Base-by-base conservation (phyloP, 1,284 basidiomycete genomes). In the Ustilago xerochloae region DNA sequence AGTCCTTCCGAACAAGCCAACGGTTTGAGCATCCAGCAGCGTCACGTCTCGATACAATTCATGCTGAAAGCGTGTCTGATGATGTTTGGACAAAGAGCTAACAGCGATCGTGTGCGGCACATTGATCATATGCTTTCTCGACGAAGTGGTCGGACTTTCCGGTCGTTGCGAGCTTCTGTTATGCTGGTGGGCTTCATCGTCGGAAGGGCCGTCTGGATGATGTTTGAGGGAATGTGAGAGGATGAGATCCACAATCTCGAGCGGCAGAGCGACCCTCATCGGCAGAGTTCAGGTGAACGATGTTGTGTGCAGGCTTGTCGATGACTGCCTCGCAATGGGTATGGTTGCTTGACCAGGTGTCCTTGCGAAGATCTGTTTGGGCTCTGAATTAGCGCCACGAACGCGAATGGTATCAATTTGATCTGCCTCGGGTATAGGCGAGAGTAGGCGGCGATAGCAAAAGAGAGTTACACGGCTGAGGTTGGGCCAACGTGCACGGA, bases 241-340 rank as follows among this genome's bases (percentile, higher is more conserved):
- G 45, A 72, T 67, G 53, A 72, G 55, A 51, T 72, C 69, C 18
- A 72, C 57, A 49, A 72, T 54, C 63, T 72, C 63, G 24, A 67
- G 22, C 0, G 69, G 69, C 36, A 72, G 39, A 52, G 35, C 33
- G 10, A 22, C 47, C 50, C 22, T 48, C 55, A 58, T 63, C 26
- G 22, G 20, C 12, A 13, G 33, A n/a, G 32, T 30, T 32, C 30
- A 45, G 29, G 28, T 15, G 39, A 46, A 36, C 3, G 35, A n/a
- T n/a, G n/a, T n/a, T n/a, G n/a, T n/a, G n/a, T n/a, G n/a, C n/a
- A n/a, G n/a, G n/a, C n/a, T n/a, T n/a, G n/a, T n/a, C n/a, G n/a
- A n/a, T n/a, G n/a, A n/a, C n/a, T n/a, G n/a, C n/a, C n/a, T n/a
- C n/a, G n/a, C n/a, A n/a, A n/a, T n/a, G n/a, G n/a, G n/a, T n/a